Conservation (phyloP, 2,329 filamentous ascomycete genomes). For the Stachybotrys chlorohalonatus region DNA sequence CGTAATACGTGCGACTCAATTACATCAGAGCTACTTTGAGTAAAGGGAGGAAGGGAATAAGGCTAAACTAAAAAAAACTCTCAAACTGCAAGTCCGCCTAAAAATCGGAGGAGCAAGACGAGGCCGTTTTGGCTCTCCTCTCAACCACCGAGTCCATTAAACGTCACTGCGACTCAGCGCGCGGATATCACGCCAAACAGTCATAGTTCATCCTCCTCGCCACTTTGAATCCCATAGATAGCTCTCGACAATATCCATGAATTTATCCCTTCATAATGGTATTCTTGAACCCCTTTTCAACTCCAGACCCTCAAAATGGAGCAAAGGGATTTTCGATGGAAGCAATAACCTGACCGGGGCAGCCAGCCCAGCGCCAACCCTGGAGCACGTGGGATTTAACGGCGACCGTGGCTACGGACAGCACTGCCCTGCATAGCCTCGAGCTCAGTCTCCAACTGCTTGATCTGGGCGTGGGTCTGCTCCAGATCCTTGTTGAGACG, state of each 20-base stretch:
- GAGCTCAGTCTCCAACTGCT: slow-evolving; percentile 84
- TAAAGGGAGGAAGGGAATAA: slow-evolving; percentile 21
- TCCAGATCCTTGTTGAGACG: slow-evolving; percentile 99
- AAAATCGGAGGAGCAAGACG: slow-evolving; percentile 3
- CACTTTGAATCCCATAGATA: slow-evolving; percentile 7
- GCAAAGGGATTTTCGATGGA: slow-evolving; percentile 10
- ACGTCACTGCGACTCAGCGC: neutral
- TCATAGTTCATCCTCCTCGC: slow-evolving; percentile 2
- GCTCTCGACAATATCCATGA: slow-evolving; percentile 20
- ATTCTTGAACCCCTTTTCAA: slow-evolving; percentile 23
- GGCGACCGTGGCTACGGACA: slow-evolving; percentile 85
- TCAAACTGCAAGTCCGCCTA: slow-evolving; percentile 10
- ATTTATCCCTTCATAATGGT: slow-evolving; percentile 14
- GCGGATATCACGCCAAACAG: neutral
- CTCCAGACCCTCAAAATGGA: slow-evolving; percentile 23
- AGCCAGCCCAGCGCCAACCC: neutral
- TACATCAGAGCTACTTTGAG: slow-evolving; percentile 36
- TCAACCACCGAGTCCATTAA: neutral
- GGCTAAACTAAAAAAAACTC: slow-evolving; percentile 15
- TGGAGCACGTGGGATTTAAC: slow-evolving; percentile 43
- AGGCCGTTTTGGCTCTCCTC: slow-evolving; percentile 8
- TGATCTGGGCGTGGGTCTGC: slow-evolving; percentile 90
- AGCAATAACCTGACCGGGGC: slow-evolving; percentile 15
- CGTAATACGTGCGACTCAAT: slow-evolving; percentile 29
- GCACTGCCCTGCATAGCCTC: slow-evolving; percentile 87